Evolutionary conservation across 495 filamentous ascomycete genomes (phyloP).

Genomic region (Podospora fimiseda): DNA sequence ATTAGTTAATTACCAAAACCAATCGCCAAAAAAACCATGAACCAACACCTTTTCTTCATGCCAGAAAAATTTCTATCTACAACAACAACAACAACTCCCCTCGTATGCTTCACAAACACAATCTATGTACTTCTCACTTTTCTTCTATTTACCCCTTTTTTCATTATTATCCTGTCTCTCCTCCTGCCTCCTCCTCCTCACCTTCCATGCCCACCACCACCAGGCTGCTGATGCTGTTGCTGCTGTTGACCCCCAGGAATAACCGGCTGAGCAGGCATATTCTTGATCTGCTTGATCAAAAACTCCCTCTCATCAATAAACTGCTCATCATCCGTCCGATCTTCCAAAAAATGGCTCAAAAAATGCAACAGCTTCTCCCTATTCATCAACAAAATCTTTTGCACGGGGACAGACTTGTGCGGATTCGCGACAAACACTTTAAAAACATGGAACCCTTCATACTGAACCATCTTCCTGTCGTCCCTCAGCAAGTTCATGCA

Average conservation of each 20-base stretch:
- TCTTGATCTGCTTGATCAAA: constrained; percentile 86
- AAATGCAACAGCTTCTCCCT: constrained; percentile 83
- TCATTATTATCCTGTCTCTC: too few relatives aligned
- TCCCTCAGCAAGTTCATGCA: constrained; percentile 95
- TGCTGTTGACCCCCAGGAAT: background rate
- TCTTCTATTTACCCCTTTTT: too few relatives aligned
- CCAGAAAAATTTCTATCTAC: too few relatives aligned
- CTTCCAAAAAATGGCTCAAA: constrained; percentile 84
- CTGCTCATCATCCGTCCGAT: constrained; percentile 95
- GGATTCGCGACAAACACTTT: constrained; percentile 99
- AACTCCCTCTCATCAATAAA: constrained; percentile 98
- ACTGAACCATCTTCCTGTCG: constrained; percentile 97
- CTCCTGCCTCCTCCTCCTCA: too few relatives aligned
- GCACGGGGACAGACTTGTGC: constrained; percentile 90
- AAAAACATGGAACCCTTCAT: constrained; percentile 98
- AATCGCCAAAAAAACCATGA: too few relatives aligned
- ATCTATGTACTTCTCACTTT: too few relatives aligned
- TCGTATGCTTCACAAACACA: too few relatives aligned
- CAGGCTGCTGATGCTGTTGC: too few relatives aligned
- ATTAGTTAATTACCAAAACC: too few relatives aligned
- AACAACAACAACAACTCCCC: too few relatives aligned
- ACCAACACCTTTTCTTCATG: too few relatives aligned
- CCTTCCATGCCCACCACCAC: too few relatives aligned
- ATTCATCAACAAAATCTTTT: constrained; percentile 93
- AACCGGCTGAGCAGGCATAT: constrained; percentile 62